Percentiles rank a stretch among this genome's conserved stretches.
These are phyloP conservation scores for Hanseniaspora uvarum DNA, from an alignment of 1,139 yeast genomes.

Conservation along the genomic window DNA sequence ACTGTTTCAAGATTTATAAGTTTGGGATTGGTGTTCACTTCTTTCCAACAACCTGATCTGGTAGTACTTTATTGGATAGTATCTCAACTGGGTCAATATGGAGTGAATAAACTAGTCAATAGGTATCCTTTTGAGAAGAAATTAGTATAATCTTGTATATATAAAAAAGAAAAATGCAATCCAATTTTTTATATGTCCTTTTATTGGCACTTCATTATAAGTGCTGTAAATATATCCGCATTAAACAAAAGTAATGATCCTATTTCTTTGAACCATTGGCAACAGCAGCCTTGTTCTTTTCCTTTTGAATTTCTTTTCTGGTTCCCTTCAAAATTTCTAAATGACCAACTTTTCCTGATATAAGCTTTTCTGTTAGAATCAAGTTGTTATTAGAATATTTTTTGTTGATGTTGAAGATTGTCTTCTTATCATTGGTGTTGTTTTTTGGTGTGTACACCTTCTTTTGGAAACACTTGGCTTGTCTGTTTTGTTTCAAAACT, in stretches of 20 bases:
- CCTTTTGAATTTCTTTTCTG: slow-evolving; percentile 69
- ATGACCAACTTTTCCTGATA: slow-evolving; percentile 91
- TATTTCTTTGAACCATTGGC: neutral
- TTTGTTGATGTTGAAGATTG: slow-evolving; percentile 43
- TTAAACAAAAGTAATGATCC: neutral
- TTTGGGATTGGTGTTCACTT: slow-evolving; percentile 69
- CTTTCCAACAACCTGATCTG: slow-evolving; percentile 79
- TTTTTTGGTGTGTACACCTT: slow-evolving; percentile 38
- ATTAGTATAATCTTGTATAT: neutral
- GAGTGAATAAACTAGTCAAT: slow-evolving; percentile 60
- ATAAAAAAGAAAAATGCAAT: neutral
- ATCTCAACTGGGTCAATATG: slow-evolving; percentile 63
- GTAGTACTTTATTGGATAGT: slow-evolving; percentile 77
- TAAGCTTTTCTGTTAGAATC: slow-evolving; percentile 70
- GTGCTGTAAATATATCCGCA: neutral
- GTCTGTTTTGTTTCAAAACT: slow-evolving; percentile 39
- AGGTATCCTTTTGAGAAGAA: slow-evolving; percentile 41
- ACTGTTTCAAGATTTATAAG: slow-evolving; percentile 66
- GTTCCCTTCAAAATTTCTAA: slow-evolving; percentile 83
- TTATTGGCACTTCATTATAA: neutral
- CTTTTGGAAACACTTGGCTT: slow-evolving; percentile 63
- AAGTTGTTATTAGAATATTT: slow-evolving; percentile 54
- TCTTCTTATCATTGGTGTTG: slow-evolving; percentile 39
- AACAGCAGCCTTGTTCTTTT: slow-evolving; percentile 25
- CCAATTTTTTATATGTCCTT: neutral